A percentile compares a stretch with the other conserved stretches of the same genome.
These are phyloP conservation scores for Panus rudis DNA, from an alignment of 768 basidiomycete genomes.

Conservation along the genomic window DNA sequence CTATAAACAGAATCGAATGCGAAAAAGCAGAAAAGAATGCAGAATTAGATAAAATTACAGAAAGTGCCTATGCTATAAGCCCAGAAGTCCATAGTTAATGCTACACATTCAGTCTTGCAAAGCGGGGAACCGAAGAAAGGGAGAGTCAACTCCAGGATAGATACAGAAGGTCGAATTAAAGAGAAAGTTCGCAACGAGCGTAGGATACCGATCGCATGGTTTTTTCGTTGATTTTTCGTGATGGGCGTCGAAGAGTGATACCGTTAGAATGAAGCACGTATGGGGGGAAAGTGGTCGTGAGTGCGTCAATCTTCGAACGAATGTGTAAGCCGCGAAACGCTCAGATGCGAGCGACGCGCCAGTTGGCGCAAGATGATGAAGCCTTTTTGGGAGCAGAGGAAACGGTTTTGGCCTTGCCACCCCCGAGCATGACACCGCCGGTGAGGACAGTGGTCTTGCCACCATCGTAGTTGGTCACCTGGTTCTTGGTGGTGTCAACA, in stretches of 20 bases:
- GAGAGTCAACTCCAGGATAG: slow-evolving; percentile 24
- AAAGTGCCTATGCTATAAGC: slow-evolving; percentile 17
- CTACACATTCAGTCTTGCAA: slow-evolving; percentile 21
- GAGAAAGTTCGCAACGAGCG: slow-evolving; percentile 2
- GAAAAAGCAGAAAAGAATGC: slow-evolving; percentile 12
- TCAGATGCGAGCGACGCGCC: slow-evolving; percentile 52
- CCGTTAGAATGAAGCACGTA: slow-evolving; percentile 3
- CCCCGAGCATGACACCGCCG: slow-evolving; percentile 81
- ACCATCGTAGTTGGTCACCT: slow-evolving; percentile 80
- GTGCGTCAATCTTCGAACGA: background rate
- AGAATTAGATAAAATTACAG: slow-evolving; percentile 17
- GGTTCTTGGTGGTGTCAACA: slow-evolving; percentile 66
- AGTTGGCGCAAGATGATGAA: slow-evolving; percentile 30
- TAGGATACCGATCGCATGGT: slow-evolving; percentile 8
- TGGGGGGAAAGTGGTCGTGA: slow-evolving; percentile 1
- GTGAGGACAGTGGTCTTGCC: slow-evolving; percentile 86
- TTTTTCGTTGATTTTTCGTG: slow-evolving; percentile 3
- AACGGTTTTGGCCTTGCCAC: slow-evolving; percentile 14
- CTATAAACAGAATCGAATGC: slow-evolving; percentile 11
- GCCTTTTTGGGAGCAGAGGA: slow-evolving; percentile 26
- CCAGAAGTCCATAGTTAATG: slow-evolving; percentile 17
- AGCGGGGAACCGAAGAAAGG: slow-evolving; percentile 10
- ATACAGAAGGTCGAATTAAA: background rate
- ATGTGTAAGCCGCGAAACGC: slow-evolving; percentile 2
- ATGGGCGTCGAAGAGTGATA: slow-evolving; percentile 2